These are phyloP conservation scores for Yamadazyma tumulicola DNA, from an alignment of 805 yeast species.

Conservation along the genomic window DNA sequence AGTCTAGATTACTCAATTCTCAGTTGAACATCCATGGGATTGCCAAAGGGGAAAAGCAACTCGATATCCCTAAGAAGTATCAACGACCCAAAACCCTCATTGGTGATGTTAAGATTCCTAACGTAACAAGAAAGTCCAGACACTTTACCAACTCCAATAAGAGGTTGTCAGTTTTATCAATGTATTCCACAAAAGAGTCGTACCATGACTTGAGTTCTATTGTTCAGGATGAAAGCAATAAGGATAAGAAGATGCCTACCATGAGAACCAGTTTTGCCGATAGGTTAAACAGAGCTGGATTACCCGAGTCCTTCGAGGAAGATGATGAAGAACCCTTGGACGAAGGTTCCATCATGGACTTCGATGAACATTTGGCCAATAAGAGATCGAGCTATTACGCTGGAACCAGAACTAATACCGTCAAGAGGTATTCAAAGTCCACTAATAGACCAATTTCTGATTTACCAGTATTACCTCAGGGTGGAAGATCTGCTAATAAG, in stretches of 20 bases:
- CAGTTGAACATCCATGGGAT: conserved; percentile 28
- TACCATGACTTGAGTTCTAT: conserved; percentile 53
- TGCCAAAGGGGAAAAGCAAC: conserved; percentile 17
- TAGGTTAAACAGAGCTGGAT: conserved; percentile 35
- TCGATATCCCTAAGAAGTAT: conserved; percentile 18
- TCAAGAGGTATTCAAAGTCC: conserved; percentile 26
- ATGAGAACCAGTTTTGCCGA: conserved; percentile 44
- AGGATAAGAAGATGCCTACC: conserved; percentile 15
- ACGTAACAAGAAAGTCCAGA: conserved; percentile 65
- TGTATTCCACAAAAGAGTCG: conserved; percentile 66
- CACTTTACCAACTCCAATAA: conserved; percentile 60
- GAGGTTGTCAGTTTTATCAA: conserved; percentile 67
- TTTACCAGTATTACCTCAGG: conserved; percentile 26
- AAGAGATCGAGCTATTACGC: conserved; percentile 39
- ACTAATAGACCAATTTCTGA: conserved; percentile 23
- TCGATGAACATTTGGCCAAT: conserved; percentile 37
- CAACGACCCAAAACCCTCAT: conserved; percentile 38
- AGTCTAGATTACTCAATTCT: conserved; percentile 42
- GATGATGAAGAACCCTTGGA: conserved; percentile 31
- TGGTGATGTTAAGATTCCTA: conserved; percentile 65
- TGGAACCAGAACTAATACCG: conserved; percentile 16
- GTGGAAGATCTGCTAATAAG: conserved; percentile 22
- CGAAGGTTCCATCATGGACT: conserved; percentile 38
- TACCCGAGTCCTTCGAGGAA: conserved; percentile 19
- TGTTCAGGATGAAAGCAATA: conserved; percentile 21